Conservation (phyloP, 2,329 filamentous ascomycete genomes). For the Delphinella strobiligena region DNA sequence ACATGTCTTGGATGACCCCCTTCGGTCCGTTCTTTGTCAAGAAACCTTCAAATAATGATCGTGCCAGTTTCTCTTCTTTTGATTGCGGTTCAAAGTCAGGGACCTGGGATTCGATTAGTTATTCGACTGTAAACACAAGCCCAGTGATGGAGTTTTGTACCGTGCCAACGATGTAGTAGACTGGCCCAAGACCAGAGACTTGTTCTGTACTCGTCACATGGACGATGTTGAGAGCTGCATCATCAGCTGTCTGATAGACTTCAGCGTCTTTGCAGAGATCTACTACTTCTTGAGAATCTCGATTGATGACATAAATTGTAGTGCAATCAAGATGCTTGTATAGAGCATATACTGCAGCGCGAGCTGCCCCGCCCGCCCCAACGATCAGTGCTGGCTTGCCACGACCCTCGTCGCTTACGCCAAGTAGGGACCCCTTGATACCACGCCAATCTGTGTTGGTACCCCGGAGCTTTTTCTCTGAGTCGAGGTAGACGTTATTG, state of each 20-base stretch:
- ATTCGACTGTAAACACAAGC: not conserved
- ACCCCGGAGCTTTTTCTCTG: conserved; percentile 19
- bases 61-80: conserved; percentile 17
- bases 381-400: conserved; percentile 24
- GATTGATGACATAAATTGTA: conserved; percentile 11
- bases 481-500: conserved; percentile 23
- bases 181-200: conserved; percentile 14
- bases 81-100: conserved; percentile 26
- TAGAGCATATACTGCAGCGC: conserved; percentile 21
- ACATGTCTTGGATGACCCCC: conserved; percentile 31
- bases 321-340: conserved; percentile 5
- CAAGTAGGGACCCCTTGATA: conserved; percentile 24
- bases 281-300: conserved; percentile 10
- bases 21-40: conserved; percentile 14
- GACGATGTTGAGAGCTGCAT: conserved; percentile 13
- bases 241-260: not conserved
- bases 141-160: conserved; percentile 11
- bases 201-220: conserved; percentile 20
- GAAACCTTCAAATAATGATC: conserved; percentile 18
- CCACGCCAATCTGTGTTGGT: conserved; percentile 35
- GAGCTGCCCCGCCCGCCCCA: conserved; percentile 30
- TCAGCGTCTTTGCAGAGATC: conserved; percentile 7
- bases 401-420: conserved; percentile 10
- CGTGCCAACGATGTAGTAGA: conserved; percentile 27
- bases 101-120: not conserved